phyloP scores from a whole-genome alignment of 495 filamentous ascomycete species.

The Oleoguttula mirabilis region DNA sequence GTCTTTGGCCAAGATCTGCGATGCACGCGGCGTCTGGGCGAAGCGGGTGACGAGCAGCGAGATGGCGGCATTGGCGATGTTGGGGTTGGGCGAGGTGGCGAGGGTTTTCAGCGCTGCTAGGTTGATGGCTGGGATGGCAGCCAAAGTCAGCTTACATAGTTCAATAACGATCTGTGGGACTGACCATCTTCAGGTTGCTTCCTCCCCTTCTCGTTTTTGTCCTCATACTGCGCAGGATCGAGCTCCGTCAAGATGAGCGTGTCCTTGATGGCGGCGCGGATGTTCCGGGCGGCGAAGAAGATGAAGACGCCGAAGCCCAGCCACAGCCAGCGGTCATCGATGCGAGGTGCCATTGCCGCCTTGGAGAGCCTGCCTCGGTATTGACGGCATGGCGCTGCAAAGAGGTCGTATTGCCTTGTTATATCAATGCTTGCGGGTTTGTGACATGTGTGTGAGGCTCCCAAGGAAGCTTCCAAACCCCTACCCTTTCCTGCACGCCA shows the following conservation, averaged over 20 bases:
- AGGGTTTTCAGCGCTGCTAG: slow-evolving; percentile 25
- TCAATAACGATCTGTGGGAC: no score
- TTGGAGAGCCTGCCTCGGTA: no score
- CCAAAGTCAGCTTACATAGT: no score
- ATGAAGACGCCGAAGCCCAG: slow-evolving; percentile 27
- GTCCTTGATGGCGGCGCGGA: slow-evolving; percentile 20
- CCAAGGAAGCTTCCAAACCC: no score
- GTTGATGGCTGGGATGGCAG: slow-evolving; percentile 21
- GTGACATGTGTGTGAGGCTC: no score
- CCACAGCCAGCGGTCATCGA: slow-evolving; percentile 31
- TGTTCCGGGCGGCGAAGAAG: slow-evolving; percentile 21
- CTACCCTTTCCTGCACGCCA: no score
- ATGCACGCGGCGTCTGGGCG: slow-evolving; percentile 3
- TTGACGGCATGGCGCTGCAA: no score
- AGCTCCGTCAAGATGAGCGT: slow-evolving; percentile 21
- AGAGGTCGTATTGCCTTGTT: no score
- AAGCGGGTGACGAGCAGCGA: slow-evolving; percentile 24
- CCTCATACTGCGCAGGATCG: background rate
- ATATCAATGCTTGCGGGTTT: no score
- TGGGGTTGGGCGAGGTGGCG: slow-evolving; percentile 22
- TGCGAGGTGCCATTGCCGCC: no score
- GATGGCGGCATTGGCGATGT: slow-evolving; percentile 26
- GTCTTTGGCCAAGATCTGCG: slow-evolving; percentile 3
- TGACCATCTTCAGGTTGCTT: background rate
- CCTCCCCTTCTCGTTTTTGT: no score